Percentiles rank a stretch among this genome's conserved stretches.
Evolutionary conservation across 495 filamentous ascomycete genomes (phyloP).

Genomic region (Sabuloglossum arenarium): DNA sequence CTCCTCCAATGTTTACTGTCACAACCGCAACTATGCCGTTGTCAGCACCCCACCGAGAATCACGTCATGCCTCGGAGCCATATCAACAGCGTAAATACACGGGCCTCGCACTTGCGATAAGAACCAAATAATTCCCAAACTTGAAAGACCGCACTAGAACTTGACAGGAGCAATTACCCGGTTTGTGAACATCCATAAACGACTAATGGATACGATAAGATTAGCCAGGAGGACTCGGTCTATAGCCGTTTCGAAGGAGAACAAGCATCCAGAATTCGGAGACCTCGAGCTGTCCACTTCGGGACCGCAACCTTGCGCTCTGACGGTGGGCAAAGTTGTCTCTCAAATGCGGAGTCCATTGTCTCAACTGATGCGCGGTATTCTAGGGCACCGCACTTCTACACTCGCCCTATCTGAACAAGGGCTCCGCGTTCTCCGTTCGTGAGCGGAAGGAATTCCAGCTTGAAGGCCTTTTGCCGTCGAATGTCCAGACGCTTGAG

Average conservation of each 20-base stretch:
- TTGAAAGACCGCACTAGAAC: too few species aligned
- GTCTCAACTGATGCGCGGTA: neutral
- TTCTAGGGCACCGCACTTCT: slow-evolving; percentile 42
- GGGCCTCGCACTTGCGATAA: too few species aligned
- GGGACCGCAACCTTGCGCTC: slow-evolving; percentile 39
- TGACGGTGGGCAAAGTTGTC: slow-evolving; percentile 13
- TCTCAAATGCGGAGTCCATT: neutral
- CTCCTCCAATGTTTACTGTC: too few species aligned
- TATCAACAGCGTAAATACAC: too few species aligned
- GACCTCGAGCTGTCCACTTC: slow-evolving; percentile 40
- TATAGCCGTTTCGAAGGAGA: slow-evolving; percentile 5
- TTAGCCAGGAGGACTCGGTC: too few species aligned
- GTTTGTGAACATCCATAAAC: too few species aligned
- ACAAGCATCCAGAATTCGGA: slow-evolving; percentile 26
- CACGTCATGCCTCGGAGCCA: too few species aligned
- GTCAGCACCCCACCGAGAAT: too few species aligned
- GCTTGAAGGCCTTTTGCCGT: slow-evolving; percentile 50
- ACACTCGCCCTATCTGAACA: slow-evolving; percentile 56
- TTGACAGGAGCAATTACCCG: too few species aligned
- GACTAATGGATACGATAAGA: too few species aligned
- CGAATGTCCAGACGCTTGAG: slow-evolving; percentile 54
- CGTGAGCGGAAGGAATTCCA: slow-evolving; percentile 49
- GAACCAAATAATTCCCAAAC: too few species aligned
- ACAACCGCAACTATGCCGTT: too few species aligned
- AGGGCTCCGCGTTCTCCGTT: slow-evolving; percentile 54